Conservation (phyloP, 768 basidiomycete species). For the Lactarius akahatsu region DNA sequence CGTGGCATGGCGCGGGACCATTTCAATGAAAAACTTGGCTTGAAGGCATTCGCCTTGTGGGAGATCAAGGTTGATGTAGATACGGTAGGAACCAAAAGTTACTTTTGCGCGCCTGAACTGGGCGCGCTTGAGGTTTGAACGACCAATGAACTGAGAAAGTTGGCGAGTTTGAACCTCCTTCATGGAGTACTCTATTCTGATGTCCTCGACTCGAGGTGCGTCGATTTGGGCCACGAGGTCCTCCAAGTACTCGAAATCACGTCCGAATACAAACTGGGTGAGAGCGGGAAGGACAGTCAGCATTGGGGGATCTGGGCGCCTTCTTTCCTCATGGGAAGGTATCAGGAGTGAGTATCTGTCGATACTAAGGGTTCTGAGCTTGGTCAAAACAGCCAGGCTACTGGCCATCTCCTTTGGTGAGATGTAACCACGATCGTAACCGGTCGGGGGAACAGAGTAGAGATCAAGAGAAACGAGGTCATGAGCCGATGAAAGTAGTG, state of each 20-base stretch:
- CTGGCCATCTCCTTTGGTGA: not conserved
- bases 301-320: not conserved
- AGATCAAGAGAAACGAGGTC: not conserved
- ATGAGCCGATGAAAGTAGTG: not conserved
- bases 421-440: not conserved
- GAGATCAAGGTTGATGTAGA: not conserved
- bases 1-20: no score
- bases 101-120: not conserved
- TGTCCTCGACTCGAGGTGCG: not conserved
- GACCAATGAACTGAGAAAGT: not conserved
- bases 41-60: not conserved
- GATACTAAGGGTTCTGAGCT: not conserved
- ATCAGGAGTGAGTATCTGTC: no score
- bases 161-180: not conserved
- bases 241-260: not conserved
- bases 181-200: not conserved
- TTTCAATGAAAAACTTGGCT: not conserved
- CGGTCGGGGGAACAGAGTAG: not conserved
- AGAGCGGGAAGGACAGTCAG: not conserved
- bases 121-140: not conserved
- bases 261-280: not conserved
- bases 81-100: accelerated
- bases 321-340: not conserved
- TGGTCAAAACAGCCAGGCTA: not conserved
- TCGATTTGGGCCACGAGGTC: not conserved